Evolutionary conservation across 1,139 yeast genomes (phyloP), one percentile per base, ranked within the genome.

Genomic region (Yamadazyma epiphylla): DNA sequence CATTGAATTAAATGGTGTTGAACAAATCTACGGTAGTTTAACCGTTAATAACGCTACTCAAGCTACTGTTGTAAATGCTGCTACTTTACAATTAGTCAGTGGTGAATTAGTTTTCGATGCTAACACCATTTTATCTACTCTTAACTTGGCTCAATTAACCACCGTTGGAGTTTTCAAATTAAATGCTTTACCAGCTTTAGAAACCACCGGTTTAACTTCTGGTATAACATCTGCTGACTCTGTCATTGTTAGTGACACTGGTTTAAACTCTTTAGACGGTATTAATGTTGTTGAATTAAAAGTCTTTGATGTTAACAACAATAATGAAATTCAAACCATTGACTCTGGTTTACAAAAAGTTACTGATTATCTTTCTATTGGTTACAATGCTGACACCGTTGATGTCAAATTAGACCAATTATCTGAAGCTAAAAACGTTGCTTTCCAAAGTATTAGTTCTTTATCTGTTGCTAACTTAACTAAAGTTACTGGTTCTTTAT

Each of bases 231-330:
- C 80, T 46, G 91, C 95, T 51, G 76, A 77, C 51, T 60, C 74
- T 37, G 73, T 91, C 46, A 57, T 69, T 56, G 81, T 91, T 53
- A 80, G 96, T 41, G 96, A 91, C 73, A 91, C 98, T 45, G 76
- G 81, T 48, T 74, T 91, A 59, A 72, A 72, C 51, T 67, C 86
- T 33, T 77, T 91, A 50, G 76, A 75, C 34, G 97, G 97, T 60
- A 77, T 91, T 58, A 77, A 79, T 58, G 84, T 89, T 48, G 69
- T 69, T 54, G 56, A 77, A 51, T 84, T 87, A 51, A 75, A 75
- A 56, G 69, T 70, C 38, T 85, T 88, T 71, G 75, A 88, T 70
- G 77, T 91, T 53, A 89, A 88, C 87, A 91, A 91, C 82, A 72
- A 73, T 55, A 71, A 70, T 58, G 77, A 89, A 50, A 71, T 69